phyloP scores from a whole-genome alignment of 2,329 filamentous ascomycete species.

The Penicillium sp. region DNA sequence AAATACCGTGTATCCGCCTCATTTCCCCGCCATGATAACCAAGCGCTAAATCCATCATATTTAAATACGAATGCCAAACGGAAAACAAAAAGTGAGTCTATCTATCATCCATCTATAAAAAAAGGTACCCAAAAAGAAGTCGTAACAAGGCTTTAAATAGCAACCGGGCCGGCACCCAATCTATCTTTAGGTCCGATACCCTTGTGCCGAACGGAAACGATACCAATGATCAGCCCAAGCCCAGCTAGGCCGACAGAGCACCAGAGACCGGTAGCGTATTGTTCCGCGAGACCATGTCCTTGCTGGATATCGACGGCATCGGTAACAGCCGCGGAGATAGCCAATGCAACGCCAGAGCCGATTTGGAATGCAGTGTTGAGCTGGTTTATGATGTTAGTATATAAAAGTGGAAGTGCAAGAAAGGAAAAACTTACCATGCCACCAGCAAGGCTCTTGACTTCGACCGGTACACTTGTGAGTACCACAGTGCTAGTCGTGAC shows the following conservation, averaged over 20 bases:
- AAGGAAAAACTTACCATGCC: slow-evolving; percentile 27
- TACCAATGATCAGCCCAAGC: slow-evolving; percentile 24
- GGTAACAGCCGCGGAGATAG: slow-evolving; percentile 34
- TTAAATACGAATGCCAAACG: neutral
- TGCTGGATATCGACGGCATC: slow-evolving; percentile 34
- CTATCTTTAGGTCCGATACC: slow-evolving; percentile 18
- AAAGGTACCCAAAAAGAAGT: neutral
- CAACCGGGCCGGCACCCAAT: slow-evolving; percentile 12
- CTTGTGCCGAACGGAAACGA: slow-evolving; percentile 16
- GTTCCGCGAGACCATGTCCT: slow-evolving; percentile 25
- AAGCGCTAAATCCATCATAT: neutral
- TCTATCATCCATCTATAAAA: neutral
- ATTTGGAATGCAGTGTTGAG: slow-evolving; percentile 41
- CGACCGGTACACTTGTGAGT: slow-evolving; percentile 33
- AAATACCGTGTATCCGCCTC: neutral
- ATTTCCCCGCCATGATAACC: neutral
- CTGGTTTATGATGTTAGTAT: slow-evolving; percentile 8
- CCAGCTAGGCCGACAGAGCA: slow-evolving; percentile 37
- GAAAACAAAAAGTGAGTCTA: neutral
- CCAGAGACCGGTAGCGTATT: slow-evolving; percentile 38
- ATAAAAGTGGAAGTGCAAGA: too few species aligned
- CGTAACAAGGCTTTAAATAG: slow-evolving; percentile 5
- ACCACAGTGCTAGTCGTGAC: slow-evolving; percentile 38
- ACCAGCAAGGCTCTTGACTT: slow-evolving; percentile 37
- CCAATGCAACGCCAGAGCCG: slow-evolving; percentile 35